Evolutionary conservation across 768 basidiomycete genomes (phyloP), one percentile per base, ranked within the genome.

Genomic region (Russula virescens): DNA sequence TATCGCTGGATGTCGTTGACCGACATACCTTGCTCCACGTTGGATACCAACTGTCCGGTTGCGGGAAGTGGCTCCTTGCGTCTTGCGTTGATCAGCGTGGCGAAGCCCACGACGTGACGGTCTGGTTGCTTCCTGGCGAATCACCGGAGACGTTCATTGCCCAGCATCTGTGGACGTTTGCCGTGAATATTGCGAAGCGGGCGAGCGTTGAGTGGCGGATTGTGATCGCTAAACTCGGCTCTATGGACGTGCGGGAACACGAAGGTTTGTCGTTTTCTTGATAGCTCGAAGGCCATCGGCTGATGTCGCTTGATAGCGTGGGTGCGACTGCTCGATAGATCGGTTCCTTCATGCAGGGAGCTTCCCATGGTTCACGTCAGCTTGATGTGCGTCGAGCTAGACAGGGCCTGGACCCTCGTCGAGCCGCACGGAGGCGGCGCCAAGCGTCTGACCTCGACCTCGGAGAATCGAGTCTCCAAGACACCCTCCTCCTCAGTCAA

Each of bases 131-230:
- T n/a, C 81, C 82, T 47, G 78, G 80, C 11, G 75, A 77, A 16
- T 69, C 71, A 7, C 76, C 80, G 23, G 82, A 84, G 63, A 73
- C 73, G 16, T 82, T 82, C 62, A 72, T 83, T 4, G 79, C 86
- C 3, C 75, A 73, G 53, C 83, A 83, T 62, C 77, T 94, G 8
- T 92, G 91, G 90, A 78, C 79, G 16, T 90, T 94, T 72, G 81
- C 80, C 0, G 70, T 80, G 58, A 77, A 80, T 40, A 82, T 88
- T 68, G 83, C 85, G 13, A 79, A 78, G 68, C 82, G 77, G 64
- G 86, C 86, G 13, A 83, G 84, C 69, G 76, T 91, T 23, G 90
- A 94, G 70, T 94, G 92, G 92, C 80, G 87, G 55, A 74, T 94
- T 13, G 84, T 88, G 10, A 77, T 94, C 60, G 75, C 87, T 7